These are phyloP conservation scores for Penicillium malachiteum DNA, from an alignment of 495 filamentous ascomycete species.

Conservation along the genomic window DNA sequence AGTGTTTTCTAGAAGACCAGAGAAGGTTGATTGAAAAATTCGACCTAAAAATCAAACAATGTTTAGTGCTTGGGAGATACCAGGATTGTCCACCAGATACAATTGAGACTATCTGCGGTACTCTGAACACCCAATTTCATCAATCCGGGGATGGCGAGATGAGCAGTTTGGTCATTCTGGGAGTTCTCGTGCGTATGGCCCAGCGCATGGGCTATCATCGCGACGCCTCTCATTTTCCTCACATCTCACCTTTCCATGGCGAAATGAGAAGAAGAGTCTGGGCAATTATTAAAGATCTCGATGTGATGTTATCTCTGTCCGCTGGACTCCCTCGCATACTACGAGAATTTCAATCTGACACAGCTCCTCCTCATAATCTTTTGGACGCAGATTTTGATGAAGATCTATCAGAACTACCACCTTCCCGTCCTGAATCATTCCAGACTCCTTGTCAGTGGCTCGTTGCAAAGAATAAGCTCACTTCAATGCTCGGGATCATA, in stretches of 20 bases:
- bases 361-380: constrained; percentile 34
- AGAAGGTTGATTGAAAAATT: constrained; percentile 15
- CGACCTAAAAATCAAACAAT: constrained; percentile 34
- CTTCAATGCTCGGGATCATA: constrained; percentile 41
- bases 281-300: constrained; percentile 48
- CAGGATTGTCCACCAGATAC: constrained; percentile 39
- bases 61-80: constrained; percentile 39
- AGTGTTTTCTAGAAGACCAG: constrained; percentile 1
- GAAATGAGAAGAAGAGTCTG: constrained; percentile 58
- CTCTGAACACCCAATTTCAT: constrained; percentile 37
- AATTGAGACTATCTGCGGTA: constrained; percentile 38
- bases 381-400: constrained; percentile 29
- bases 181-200: constrained; percentile 35
- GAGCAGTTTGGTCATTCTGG: constrained; percentile 38
- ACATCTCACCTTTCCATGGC: constrained; percentile 50
- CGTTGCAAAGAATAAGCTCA: constrained; percentile 39
- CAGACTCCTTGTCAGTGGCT: constrained; percentile 37
- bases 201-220: constrained; percentile 49
- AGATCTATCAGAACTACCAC: constrained; percentile 24
- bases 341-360: constrained; percentile 33
- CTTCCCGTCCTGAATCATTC: constrained; percentile 24
- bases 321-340: constrained; percentile 39
- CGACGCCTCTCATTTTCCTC: constrained; percentile 41
- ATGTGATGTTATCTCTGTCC: constrained; percentile 41
- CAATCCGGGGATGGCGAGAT: constrained; percentile 30